Percentiles rank a stretch among this genome's conserved stretches.
phyloP scores from a whole-genome alignment of 495 filamentous ascomycete genomes.

The Haplographium delicatum region DNA sequence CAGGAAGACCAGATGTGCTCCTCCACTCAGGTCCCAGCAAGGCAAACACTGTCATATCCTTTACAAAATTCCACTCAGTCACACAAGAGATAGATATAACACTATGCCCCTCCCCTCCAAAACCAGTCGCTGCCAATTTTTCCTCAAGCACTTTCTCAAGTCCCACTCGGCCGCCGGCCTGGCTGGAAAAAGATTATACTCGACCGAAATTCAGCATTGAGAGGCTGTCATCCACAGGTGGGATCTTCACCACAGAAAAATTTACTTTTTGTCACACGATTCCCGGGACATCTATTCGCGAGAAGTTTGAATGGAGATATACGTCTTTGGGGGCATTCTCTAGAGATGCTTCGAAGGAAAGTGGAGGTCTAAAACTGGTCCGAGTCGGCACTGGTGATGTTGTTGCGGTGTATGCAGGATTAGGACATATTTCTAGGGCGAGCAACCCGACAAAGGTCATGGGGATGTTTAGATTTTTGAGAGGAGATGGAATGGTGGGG shows the following conservation, averaged over 20 bases:
- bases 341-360: background rate
- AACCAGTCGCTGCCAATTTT: conserved; percentile 1
- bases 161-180: background rate
- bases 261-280: conserved; percentile 11
- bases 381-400: conserved; percentile 5
- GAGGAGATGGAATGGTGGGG: background rate
- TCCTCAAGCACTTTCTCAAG: background rate
- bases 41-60: conserved; percentile 3
- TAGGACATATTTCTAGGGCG: background rate
- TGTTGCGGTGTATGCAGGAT: conserved; percentile 19
- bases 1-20: conserved; percentile 11
- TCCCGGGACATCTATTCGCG: background rate
- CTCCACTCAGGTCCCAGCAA: conserved; percentile 13
- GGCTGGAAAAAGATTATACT: background rate
- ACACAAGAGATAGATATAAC: conserved; percentile 14
- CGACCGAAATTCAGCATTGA: conserved; percentile 3
- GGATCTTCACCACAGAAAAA: conserved; percentile 13
- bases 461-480: conserved; percentile 22
- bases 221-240: conserved; percentile 2
- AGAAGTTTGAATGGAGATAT: conserved; percentile 19
- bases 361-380: conserved; percentile 17
- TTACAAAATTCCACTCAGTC: conserved; percentile 15
- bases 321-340: conserved; percentile 5
- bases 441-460: conserved; percentile 6
- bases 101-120: conserved; percentile 13